Base-by-base conservation (phyloP, 192 early-diverging fungal species). In the Diversispora epigaea region DNA sequence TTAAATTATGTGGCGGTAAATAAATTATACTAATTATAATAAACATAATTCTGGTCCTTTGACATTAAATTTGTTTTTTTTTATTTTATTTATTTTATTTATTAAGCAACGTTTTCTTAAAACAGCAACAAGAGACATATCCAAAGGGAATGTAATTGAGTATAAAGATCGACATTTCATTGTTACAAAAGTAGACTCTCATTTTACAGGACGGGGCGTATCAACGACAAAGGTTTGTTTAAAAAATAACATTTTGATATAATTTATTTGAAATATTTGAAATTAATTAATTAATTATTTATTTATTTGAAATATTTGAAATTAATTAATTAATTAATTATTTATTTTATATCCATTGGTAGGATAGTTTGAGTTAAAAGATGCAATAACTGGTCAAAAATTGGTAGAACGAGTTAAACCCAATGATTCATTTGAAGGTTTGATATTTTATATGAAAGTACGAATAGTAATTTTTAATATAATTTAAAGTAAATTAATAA, bases 81-180 rank as follows among this genome's bases (percentile, higher is more conserved):
- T n/a, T n/a, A n/a, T n/a, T n/a, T n/a, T 52, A 8, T 52, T 3
- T 19, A 17, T 19, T 17, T 19, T 22, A 15, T 58, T 60, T 60
- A 32, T 22, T 21, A n/a, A 60, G 57, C 21, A 8, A 60, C 57
- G 57, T 32, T 0, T 19, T 73, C 87, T 80, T 66, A 88, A 87
- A 70, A 78, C 82, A 0, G 82, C 78, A 17, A 84, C 88, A 7
- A 83, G 83, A 12, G 68, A 83, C 15, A 80, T 92, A 45, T 88
- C 89, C 54, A 87, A 83, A 32, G 92, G 93, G 11, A 84, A 84
- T 75, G 89, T 94, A 2, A 85, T 96, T 17, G 86, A 92, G 43
- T 80, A 84, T 75, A 88, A 89, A 32, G 88, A 86, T 63, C 82
- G 77, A 14, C 88, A 91, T n/a, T 88, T 86, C 71, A 84, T 91